These are phyloP conservation scores for Aspergillus puulaauensis DNA, from an alignment of 2,329 filamentous ascomycete species.

Conservation along the genomic window DNA sequence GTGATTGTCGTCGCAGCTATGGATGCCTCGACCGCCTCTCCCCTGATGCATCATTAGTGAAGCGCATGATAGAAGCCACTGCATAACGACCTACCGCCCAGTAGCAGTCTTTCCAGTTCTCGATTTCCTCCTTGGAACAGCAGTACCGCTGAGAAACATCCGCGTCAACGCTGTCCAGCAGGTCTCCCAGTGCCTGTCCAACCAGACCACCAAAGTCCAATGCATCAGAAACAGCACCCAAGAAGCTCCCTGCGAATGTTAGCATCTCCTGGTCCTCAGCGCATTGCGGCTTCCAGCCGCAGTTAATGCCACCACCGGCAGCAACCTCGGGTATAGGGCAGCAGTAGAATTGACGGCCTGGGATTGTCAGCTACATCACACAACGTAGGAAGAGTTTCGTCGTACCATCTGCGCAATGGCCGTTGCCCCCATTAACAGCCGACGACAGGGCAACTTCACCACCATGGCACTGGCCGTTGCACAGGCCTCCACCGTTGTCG, in stretches of 20 bases:
- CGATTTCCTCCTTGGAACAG: conserved; percentile 6
- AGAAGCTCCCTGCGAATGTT: conserved; percentile 5
- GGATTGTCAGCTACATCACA: background rate
- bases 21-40: background rate
- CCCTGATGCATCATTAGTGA: background rate
- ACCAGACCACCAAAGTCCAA: background rate
- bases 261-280: conserved; percentile 4
- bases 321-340: conserved; percentile 8
- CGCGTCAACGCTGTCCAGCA: background rate
- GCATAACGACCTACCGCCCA: background rate
- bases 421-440: conserved; percentile 1
- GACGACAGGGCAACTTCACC: conserved; percentile 13
- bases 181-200: background rate
- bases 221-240: background rate
- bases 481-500: conserved; percentile 4
- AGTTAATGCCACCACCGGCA: conserved; percentile 10
- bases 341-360: conserved; percentile 10
- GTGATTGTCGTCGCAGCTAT: conserved; percentile 8
- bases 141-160: conserved; percentile 3
- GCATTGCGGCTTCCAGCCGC: conserved; percentile 7
- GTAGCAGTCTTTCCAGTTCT: conserved; percentile 12
- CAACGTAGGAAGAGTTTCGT: background rate
- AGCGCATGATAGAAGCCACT: too few species aligned
- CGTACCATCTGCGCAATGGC: conserved; percentile 10
- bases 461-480: conserved; percentile 16